These are phyloP conservation scores for Trametes elegans DNA, from an alignment of 768 basidiomycete species.

Conservation along the genomic window DNA sequence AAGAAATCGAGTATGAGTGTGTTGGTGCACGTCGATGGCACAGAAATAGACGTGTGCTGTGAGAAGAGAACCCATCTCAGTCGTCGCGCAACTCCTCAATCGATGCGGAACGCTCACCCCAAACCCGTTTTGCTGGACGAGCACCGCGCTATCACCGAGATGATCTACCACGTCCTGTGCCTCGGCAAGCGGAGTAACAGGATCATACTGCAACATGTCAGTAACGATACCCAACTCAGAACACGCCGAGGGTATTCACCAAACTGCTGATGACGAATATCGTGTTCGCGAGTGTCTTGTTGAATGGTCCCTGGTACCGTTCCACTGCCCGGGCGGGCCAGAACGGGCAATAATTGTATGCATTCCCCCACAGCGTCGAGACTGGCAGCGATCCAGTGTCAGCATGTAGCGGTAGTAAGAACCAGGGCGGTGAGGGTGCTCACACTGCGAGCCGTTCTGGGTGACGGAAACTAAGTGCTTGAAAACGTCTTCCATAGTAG, in stretches of 20 bases:
- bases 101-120: background rate
- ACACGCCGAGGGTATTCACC: background rate
- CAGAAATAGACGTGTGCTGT: conserved; percentile 2
- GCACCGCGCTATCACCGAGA: conserved; percentile 12
- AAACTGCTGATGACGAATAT: conserved; percentile 19
- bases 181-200: conserved; percentile 17
- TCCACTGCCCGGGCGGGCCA: conserved; percentile 22
- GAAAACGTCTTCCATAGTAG: conserved; percentile 6
- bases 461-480: background rate
- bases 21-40: conserved; percentile 9
- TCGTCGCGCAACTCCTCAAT: too few relatives aligned
- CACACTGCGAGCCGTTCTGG: conserved; percentile 5
- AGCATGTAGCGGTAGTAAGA: background rate
- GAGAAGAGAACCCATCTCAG: background rate
- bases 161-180: conserved; percentile 12
- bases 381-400: background rate
- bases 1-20: background rate
- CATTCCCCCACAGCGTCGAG: background rate
- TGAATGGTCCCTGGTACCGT: conserved; percentile 24
- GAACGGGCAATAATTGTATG: conserved; percentile 5
- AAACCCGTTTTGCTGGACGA: conserved; percentile 16
- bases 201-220: conserved; percentile 4
- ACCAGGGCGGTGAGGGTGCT: too few relatives aligned
- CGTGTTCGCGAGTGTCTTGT: conserved; percentile 17
- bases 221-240: background rate